phyloP scores from a whole-genome alignment of 1,284 basidiomycete species.

The Naganishia sp. region DNA sequence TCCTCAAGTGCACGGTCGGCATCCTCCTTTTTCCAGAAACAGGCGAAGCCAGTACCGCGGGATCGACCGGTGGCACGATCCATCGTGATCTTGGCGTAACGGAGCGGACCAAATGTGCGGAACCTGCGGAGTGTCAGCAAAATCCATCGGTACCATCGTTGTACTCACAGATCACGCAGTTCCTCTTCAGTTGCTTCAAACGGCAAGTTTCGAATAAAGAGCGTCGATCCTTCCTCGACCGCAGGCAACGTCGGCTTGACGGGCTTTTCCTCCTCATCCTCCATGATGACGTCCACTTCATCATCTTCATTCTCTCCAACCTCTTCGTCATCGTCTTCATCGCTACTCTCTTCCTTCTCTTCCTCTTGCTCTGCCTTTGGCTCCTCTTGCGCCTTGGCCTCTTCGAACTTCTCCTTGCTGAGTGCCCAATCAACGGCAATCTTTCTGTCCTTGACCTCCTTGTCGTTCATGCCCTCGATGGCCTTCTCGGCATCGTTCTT shows the following conservation, averaged over 20 bases:
- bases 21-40: constrained; percentile 92
- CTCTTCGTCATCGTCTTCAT: constrained; percentile 52
- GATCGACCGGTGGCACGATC: constrained; percentile 82
- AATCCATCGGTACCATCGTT: not conserved
- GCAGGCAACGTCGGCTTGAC: constrained; percentile 72
- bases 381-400: constrained; percentile 58
- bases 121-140: constrained; percentile 60
- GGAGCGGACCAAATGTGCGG: constrained; percentile 84
- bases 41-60: constrained; percentile 92
- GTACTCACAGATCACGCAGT: constrained; percentile 70
- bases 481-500: constrained; percentile 83
- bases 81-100: constrained; percentile 89
- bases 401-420: constrained; percentile 89
- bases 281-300: constrained; percentile 47
- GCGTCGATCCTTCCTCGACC: constrained; percentile 81
- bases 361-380: constrained; percentile 40
- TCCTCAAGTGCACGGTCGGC: constrained; percentile 83
- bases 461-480: constrained; percentile 80
- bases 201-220: constrained; percentile 93
- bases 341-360: constrained; percentile 45
- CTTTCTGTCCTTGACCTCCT: constrained; percentile 65
- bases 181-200: constrained; percentile 92
- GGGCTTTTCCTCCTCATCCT: constrained; percentile 60
- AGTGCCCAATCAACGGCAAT: constrained; percentile 97
- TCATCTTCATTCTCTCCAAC: constrained; percentile 53